Evolutionary conservation across 352 stramenopile genomes (phyloP), one percentile per base, ranked within the genome.

Genomic region (Phytophthora lateralis): DNA sequence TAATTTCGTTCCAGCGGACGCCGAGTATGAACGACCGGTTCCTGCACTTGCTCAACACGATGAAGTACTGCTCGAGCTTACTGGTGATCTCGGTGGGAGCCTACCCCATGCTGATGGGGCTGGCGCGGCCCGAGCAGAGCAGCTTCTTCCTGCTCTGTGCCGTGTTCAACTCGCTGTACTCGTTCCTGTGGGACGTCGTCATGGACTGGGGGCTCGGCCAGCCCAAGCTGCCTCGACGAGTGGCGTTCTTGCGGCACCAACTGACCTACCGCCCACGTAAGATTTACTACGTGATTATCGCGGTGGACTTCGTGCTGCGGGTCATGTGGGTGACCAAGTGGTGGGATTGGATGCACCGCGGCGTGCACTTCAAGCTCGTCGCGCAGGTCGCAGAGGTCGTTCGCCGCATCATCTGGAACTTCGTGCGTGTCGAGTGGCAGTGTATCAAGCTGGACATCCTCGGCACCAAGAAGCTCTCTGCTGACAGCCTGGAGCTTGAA

Each of bases 161-260:
- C 0, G 85, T 90, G 9, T 95, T 96, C 57, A 98, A 97, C 55
- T 98, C 95, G 37, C 72, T 99, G 12, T 99, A 98, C 69, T 98
- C 93, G 59, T 98, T 98, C 72, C 82, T 89, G 7, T 99, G 96
- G 96, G 97, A 99, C 69, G 93, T 99, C 2, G 90, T 97, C 60
- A 98, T 99, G 91, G 95, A 99, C 75, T 99, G 96, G 96, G 94
- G 94, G 8, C 76, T 97, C 8, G 88, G 82, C n/a, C 80, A 94
- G 55, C 85, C 85, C 0, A 71, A 79, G 11, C 54, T 91, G 21
- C 78, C 77, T 12, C 59, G 49, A 24, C 53, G 56, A 15, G 56
- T 83, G 8, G 51, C 48, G 4, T 86, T 89, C 49, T 61, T 94
- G 46, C 81, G 85, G 18, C 83, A 92, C 51, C 77, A 87, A 42